Evolutionary conservation across 2,329 filamentous ascomycete genomes (phyloP).

Genomic region (Paracorniculantispora psalliotae): DNA sequence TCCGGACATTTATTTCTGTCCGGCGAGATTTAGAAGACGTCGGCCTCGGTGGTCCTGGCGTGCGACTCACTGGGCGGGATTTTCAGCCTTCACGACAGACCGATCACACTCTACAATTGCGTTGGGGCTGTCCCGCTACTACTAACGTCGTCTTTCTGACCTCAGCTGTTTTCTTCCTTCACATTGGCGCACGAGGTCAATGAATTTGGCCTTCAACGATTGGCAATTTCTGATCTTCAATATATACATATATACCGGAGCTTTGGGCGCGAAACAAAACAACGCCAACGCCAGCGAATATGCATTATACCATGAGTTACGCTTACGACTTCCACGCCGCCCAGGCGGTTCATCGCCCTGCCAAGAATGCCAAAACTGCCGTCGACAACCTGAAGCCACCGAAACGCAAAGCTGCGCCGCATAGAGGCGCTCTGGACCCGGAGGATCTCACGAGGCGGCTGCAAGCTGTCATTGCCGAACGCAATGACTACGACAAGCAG

Average conservation of each 20-base stretch:
- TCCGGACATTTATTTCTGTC: background rate
- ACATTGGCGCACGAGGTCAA: background rate
- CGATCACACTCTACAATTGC: background rate
- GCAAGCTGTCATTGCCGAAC: conserved; percentile 44
- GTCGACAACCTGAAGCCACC: conserved; percentile 1
- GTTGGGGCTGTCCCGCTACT: background rate
- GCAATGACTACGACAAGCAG: conserved; percentile 37
- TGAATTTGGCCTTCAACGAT: background rate
- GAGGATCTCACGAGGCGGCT: conserved; percentile 51
- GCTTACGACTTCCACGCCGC: conserved; percentile 18
- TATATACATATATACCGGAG: background rate
- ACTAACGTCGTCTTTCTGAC: background rate
- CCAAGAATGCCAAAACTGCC: background rate
- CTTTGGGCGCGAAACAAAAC: background rate
- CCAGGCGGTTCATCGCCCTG: conserved; percentile 4
- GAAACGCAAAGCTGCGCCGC: conserved; percentile 19
- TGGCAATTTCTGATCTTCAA: background rate
- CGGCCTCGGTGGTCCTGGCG: background rate
- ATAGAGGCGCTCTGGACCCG: conserved; percentile 40
- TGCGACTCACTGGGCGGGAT: conserved; percentile 1
- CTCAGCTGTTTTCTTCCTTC: background rate
- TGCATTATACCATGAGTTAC: conserved; percentile 24
- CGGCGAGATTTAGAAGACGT: background rate
- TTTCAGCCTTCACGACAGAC: background rate
- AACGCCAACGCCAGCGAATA: background rate